These are phyloP conservation scores for Acanthamoeba sp. DNA, from an alignment of 208 protist genomes.

Conservation along the genomic window DNA sequence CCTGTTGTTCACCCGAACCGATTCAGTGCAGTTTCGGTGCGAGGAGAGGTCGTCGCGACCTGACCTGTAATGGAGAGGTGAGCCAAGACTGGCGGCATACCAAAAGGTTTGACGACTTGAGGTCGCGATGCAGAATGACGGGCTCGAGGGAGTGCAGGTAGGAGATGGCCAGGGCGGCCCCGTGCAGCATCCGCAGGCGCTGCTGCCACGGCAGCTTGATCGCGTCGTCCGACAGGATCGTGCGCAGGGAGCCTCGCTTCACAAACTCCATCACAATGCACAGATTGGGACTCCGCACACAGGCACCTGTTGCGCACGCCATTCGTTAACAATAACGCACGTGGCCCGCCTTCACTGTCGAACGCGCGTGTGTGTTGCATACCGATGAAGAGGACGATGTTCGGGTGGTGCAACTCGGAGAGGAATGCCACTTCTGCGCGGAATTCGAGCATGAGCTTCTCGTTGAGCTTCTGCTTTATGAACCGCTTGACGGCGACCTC, in stretches of 20 bases:
- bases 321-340: too few relatives aligned
- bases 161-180: conserved; percentile 48
- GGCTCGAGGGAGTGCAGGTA: conserved; percentile 50
- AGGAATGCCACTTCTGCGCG: conserved; percentile 71
- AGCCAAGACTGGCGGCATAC: too few relatives aligned
- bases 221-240: conserved; percentile 76
- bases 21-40: too few relatives aligned
- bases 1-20: not conserved
- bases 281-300: conserved; percentile 55
- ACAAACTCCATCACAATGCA: conserved; percentile 67
- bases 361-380: not conserved
- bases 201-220: conserved; percentile 15
- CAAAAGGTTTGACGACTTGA: conserved; percentile 48
- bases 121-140: conserved; percentile 35
- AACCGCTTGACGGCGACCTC: conserved; percentile 70
- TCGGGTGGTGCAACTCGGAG: conserved; percentile 66
- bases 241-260: conserved; percentile 71
- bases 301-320: conserved; percentile 12
- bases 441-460: conserved; percentile 60
- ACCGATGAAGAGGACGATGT: conserved; percentile 75
- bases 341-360: too few relatives aligned
- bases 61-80: too few relatives aligned
- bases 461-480: conserved; percentile 67
- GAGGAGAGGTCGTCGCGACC: too few relatives aligned
- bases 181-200: conserved; percentile 24